These are phyloP conservation scores for Yamadazyma taylorii DNA, from an alignment of 1,139 yeast genomes.

Conservation along the genomic window DNA sequence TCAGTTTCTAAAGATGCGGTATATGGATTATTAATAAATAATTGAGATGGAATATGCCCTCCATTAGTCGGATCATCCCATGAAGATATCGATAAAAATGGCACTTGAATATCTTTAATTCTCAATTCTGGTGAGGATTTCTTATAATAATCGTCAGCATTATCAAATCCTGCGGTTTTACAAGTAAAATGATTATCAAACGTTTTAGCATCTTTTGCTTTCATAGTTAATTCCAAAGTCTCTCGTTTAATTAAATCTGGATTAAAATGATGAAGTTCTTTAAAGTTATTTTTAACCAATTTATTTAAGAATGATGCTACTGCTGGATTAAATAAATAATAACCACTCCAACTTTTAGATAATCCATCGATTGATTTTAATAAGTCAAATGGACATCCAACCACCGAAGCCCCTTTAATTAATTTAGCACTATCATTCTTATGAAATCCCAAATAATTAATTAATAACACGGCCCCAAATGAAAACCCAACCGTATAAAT, in stretches of 20 bases:
- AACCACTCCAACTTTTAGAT: slow-evolving; percentile 57
- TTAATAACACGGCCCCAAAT: slow-evolving; percentile 79
- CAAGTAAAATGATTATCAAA: slow-evolving; percentile 78
- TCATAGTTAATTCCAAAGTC: slow-evolving; percentile 28
- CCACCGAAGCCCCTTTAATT: slow-evolving; percentile 63
- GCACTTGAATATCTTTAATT: slow-evolving; percentile 57
- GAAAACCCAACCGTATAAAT: slow-evolving; percentile 81
- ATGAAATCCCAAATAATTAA: slow-evolving; percentile 78
- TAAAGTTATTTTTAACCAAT: slow-evolving; percentile 60
- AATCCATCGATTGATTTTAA: slow-evolving; percentile 54
- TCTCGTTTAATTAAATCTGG: slow-evolving; percentile 36
- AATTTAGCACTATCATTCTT: slow-evolving; percentile 31
- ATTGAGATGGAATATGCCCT: slow-evolving; percentile 33
- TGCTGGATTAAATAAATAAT: slow-evolving; percentile 59
- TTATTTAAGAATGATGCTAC: slow-evolving; percentile 66
- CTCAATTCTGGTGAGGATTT: slow-evolving; percentile 64
- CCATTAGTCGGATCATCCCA: slow-evolving; percentile 85
- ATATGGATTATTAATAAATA: slow-evolving; percentile 31
- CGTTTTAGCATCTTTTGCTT: slow-evolving; percentile 45
- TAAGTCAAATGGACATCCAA: slow-evolving; percentile 88
- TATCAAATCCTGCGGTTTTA: slow-evolving; percentile 67
- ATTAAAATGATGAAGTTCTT: slow-evolving; percentile 43
- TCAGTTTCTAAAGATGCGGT: slow-evolving; percentile 41
- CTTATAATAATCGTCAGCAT: slow-evolving; percentile 72
- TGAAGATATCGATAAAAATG: slow-evolving; percentile 67